Evolutionary conservation across 257 asterid genomes (phyloP), one percentile per base, ranked within the genome.

Genomic region (Capsicum baccatum): DNA sequence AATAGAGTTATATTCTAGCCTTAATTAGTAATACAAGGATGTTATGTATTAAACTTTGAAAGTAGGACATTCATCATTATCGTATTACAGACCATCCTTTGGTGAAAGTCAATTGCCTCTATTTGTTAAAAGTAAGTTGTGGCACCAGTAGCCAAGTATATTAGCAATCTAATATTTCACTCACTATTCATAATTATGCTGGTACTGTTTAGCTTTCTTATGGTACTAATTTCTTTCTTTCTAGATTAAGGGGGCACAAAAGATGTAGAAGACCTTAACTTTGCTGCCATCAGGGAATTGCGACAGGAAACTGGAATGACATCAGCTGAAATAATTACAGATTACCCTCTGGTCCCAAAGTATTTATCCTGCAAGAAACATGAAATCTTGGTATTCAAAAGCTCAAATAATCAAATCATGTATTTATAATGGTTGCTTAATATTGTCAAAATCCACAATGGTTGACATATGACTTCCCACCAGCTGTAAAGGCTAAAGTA

Each of bases 391-490:
- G 48, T 76, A 44, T 76, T 21, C 48, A 48, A 52, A 76, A 63
- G 44, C 42, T 76, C 52, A 6, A 74, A 37, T 58, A 73, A 16
- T 19, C 37, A 26, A 2, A 26, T 78, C 14, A 39, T 19, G 59
- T 79, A 71, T 84, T 84, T 57, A 79, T 39, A 84, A 85, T 56
- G 16, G 82, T 62, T 64, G 6, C 59, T 88, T 16, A 71, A 76
- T 67, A 86, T 83, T 16, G 81, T 84, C 94, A 96, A 98, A 98
- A 93, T 88, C 93, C 95, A 16, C 87, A 89, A 76, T 96, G 99
- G 99, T 85, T 96, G 91, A 94, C 98, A 9, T 94, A 94, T 84
- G 98, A 96, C 86, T 96, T 96, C 85, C 98, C 99, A 0, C 99
- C 98, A 63, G 91, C 98, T 70, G 98, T 96, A 85, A 96, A 94